These are phyloP conservation scores for Ophiostoma ulmi DNA, from an alignment of 2,329 filamentous ascomycete genomes.

Conservation along the genomic window DNA sequence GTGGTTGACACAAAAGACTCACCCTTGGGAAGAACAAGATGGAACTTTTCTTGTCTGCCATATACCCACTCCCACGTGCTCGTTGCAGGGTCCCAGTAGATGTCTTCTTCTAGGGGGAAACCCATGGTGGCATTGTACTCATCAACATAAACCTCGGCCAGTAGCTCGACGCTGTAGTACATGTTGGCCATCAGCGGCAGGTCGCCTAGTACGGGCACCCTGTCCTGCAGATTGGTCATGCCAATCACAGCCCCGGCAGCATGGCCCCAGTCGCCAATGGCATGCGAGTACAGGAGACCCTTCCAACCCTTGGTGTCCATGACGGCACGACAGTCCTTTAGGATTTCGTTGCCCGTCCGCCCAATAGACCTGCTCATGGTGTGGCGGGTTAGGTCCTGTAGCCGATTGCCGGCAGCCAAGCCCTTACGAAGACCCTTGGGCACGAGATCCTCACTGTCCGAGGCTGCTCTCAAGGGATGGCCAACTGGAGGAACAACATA, in stretches of 20 bases:
- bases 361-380: constrained; percentile 41
- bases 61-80: constrained; percentile 46
- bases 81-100: constrained; percentile 41
- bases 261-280: constrained; percentile 49
- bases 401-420: constrained; percentile 42
- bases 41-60: constrained; percentile 43
- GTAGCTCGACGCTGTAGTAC: constrained; percentile 49
- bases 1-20: not conserved
- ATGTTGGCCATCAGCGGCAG: constrained; percentile 42
- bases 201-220: constrained; percentile 45
- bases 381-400: constrained; percentile 44
- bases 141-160: constrained; percentile 43
- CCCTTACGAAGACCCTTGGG: constrained; percentile 41
- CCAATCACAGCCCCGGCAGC: constrained; percentile 46
- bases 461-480: constrained; percentile 29
- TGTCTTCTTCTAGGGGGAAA: constrained; percentile 48
- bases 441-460: constrained; percentile 37
- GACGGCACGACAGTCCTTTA: constrained; percentile 37
- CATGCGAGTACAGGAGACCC: constrained; percentile 46
- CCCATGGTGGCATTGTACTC: constrained; percentile 41
- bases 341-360: constrained; percentile 42
- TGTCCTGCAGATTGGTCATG: constrained; percentile 47
- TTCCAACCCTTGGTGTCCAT: constrained; percentile 42
- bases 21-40: constrained; percentile 28
- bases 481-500: constrained; percentile 45